Evolutionary conservation across 139 green algal genomes (phyloP).

Genomic region (Picochlorum sp.): DNA sequence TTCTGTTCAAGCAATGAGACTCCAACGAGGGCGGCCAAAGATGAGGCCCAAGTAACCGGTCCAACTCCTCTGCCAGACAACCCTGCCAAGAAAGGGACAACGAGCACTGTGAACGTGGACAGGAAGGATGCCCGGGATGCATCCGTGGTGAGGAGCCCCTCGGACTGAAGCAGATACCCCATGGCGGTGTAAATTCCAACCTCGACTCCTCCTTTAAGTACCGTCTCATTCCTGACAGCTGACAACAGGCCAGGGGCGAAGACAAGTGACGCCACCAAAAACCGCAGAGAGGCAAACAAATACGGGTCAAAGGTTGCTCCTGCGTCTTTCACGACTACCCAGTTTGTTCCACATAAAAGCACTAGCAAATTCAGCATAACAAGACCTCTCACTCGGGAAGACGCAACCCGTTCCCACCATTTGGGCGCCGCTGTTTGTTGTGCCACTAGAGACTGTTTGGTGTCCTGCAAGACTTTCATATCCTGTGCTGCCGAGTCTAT

Average conservation of each 20-base stretch:
- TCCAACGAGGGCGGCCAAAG: slow-evolving; percentile 46
- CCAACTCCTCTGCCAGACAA: slow-evolving; percentile 47
- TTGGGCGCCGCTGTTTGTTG: too few relatives aligned
- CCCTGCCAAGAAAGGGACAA: slow-evolving; percentile 66
- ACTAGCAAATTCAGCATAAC: slow-evolving; percentile 36
- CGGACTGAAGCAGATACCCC: slow-evolving; percentile 47
- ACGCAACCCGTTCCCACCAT: neutral
- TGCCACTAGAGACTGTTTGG: too few relatives aligned
- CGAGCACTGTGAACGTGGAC: slow-evolving; percentile 73
- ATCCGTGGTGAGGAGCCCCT: slow-evolving; percentile 56
- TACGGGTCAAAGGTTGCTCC: slow-evolving; percentile 20
- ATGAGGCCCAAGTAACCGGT: slow-evolving; percentile 47
- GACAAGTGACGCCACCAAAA: slow-evolving; percentile 28
- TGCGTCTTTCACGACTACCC: slow-evolving; percentile 36
- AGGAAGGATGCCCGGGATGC: slow-evolving; percentile 63
- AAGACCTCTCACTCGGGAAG: slow-evolving; percentile 8
- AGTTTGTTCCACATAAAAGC: slow-evolving; percentile 31
- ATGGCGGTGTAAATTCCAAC: slow-evolving; percentile 31
- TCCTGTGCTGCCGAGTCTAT: too few relatives aligned
- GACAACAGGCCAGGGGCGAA: slow-evolving; percentile 33
- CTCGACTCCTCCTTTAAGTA: slow-evolving; percentile 29
- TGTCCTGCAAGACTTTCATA: too few relatives aligned
- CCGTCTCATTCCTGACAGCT: slow-evolving; percentile 3
- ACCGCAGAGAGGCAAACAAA: slow-evolving; percentile 27
- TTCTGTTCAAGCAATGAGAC: slow-evolving; percentile 57